Evolutionary conservation across 768 basidiomycete species (phyloP), one percentile per base, ranked within the genome.

Genomic region (Rickenella mellea): DNA sequence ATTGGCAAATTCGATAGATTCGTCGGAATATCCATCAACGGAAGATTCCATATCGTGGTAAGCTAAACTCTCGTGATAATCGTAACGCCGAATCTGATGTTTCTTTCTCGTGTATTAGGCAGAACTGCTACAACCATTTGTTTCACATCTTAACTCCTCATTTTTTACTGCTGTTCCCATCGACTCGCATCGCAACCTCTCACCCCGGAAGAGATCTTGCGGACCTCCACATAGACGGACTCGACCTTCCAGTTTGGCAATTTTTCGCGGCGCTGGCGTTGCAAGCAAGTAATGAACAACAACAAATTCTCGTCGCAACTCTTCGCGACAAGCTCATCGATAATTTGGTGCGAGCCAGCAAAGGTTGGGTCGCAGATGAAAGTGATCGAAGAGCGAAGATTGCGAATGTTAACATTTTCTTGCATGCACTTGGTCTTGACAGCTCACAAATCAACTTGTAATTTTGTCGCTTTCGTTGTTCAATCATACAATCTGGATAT

Each of bases 171-270:
- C 75, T 98, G 20, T 98, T 98, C 74, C 93, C 96, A 1, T 96
- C 94, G 3, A 81, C 84, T 14, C 81, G 91, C 40, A 76, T 79
- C 39, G 57, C 69, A 40, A 43, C 62, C 46, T 38, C 64, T 40
- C 59, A 74, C 51, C 62, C 65, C 49, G 61, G 44, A 47, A 57
- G 45, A 43, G 62, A 55, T 32, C 44, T 41, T 43, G 55, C 59
- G 21, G 59, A 65, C 14, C 63, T 70, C 1, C 59, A 68, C 21
- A 70, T 72, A 25, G 84, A 86, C 56, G 68, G 74, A 44, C 70
- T 84, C 42, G 90, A 94, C 62, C 85, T 87, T 59, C 87, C 85
- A 11, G 86, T 90, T n/a, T 96, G 92, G 91, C 83, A 87, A 57
- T 88, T 92, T 70, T 73, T 96, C 27, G 88, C 91, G 6, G 80